Evolutionary conservation across 2,329 filamentous ascomycete species (phyloP).

Genomic region (Coniella vitis): DNA sequence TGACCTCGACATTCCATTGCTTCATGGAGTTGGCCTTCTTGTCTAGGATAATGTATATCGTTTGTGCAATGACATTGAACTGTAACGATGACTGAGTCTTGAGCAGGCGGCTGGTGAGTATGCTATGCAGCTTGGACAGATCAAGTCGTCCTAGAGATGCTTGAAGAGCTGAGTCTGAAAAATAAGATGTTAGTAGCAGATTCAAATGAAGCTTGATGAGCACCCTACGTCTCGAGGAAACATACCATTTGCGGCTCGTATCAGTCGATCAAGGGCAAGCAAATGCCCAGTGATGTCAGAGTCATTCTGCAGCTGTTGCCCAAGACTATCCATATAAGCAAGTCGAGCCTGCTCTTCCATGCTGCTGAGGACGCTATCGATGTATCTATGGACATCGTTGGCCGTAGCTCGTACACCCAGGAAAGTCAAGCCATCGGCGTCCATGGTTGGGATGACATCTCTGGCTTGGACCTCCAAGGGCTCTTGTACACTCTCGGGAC

Average conservation of each 20-base stretch:
- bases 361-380: constrained; percentile 21
- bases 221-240: no score
- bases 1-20: constrained; percentile 52
- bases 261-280: constrained; percentile 36
- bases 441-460: neutral
- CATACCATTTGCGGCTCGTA: constrained; percentile 21
- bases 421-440: constrained; percentile 15
- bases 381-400: constrained; percentile 23
- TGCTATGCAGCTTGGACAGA: constrained; percentile 35
- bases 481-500: constrained; percentile 26
- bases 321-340: constrained; percentile 32
- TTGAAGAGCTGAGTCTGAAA: constrained; percentile 7
- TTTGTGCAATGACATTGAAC: constrained; percentile 33
- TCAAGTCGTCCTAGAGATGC: constrained; percentile 24
- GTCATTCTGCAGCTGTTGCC: constrained; percentile 26
- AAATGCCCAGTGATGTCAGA: constrained; percentile 33
- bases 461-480: constrained; percentile 24
- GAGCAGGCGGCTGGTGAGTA: constrained; percentile 29
- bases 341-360: constrained; percentile 25
- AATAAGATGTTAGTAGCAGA: neutral
- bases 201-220: no score
- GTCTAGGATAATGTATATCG: constrained; percentile 41
- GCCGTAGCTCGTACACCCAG: constrained; percentile 26
- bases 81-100: constrained; percentile 25
- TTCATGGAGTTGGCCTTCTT: constrained; percentile 43